Conservation (phyloP, 371 early-diverging fungal genomes). For the Saksenaea vasiformis region DNA sequence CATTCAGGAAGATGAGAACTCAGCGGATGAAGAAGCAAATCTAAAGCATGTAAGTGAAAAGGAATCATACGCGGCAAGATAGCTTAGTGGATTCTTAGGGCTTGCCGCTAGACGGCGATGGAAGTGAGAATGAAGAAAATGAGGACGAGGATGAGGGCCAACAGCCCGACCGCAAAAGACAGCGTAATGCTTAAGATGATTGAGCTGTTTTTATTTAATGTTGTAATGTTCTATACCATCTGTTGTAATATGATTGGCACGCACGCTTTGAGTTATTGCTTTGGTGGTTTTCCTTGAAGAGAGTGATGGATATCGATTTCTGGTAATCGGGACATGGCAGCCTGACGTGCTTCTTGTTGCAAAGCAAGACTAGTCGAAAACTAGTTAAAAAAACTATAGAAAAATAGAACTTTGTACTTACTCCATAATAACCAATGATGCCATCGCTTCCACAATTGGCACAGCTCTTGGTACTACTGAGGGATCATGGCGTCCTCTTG, state of each 20-base stretch:
- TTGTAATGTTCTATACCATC: neutral
- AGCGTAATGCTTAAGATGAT: neutral
- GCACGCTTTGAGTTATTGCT: constrained; percentile 14
- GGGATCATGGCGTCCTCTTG: constrained; percentile 96
- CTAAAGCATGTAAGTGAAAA: neutral
- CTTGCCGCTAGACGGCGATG: neutral
- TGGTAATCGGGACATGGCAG: constrained; percentile 58
- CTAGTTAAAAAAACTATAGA: neutral
- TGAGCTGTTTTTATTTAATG: neutral
- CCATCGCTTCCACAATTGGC: constrained; percentile 98
- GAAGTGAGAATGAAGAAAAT: constrained; percentile 2
- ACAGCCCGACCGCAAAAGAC: neutral
- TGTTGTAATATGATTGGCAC: too few relatives aligned
- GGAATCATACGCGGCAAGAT: neutral
- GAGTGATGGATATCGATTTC: constrained; percentile 50
- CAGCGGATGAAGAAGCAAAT: neutral
- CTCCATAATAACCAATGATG: constrained; percentile 93
- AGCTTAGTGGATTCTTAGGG: neutral
- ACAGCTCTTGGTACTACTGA: constrained; percentile 96
- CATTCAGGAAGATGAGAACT: constrained; percentile 19
- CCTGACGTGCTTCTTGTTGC: constrained; percentile 67
- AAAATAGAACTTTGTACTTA: constrained; percentile 30
- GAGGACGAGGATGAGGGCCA: constrained; percentile 1
- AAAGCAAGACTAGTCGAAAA: constrained; percentile 48
- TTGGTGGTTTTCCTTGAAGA: constrained; percentile 43